Percentiles rank a stretch among this genome's conserved stretches.
Conservation (phyloP, 2,329 filamentous ascomycete species). For the Neofusicoccum laricinum region DNA sequence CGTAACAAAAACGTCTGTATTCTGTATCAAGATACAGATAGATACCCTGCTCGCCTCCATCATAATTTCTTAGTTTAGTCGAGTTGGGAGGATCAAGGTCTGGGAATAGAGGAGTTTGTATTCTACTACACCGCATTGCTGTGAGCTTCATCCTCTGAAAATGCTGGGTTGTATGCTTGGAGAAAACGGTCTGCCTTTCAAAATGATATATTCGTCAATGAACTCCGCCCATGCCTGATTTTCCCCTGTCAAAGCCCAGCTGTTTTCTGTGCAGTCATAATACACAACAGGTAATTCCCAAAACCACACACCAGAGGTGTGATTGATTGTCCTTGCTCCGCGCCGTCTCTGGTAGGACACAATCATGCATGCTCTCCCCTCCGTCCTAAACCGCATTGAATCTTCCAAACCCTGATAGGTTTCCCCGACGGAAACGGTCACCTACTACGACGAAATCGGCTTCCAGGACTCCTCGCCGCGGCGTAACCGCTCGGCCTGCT, state of each 20-base stretch:
- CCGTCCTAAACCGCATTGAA: background rate
- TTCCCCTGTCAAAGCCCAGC: background rate
- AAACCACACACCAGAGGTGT: background rate
- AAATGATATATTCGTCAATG: background rate
- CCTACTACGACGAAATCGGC: background rate
- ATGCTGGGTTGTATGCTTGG: background rate
- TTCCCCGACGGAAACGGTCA: no score
- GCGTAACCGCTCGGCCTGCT: constrained; percentile 19
- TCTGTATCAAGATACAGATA: constrained; percentile 4
- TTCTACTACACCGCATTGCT: background rate
- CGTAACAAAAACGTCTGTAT: background rate
- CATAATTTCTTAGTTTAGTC: background rate
- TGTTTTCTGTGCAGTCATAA: constrained; percentile 11
- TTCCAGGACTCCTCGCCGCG: constrained; percentile 35
- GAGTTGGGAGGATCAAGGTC: background rate
- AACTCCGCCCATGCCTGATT: constrained; percentile 4
- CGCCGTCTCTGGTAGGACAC: background rate
- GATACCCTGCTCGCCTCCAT: background rate
- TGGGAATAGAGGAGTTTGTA: background rate
- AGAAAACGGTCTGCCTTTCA: background rate
- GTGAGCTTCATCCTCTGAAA: background rate
- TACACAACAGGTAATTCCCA: background rate
- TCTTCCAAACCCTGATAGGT: background rate
- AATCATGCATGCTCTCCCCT: background rate
- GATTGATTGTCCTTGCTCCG: background rate